A percentile compares a stretch with the other conserved stretches of the same genome.
Evolutionary conservation across 495 filamentous ascomycete species (phyloP).

Genomic region (Xylaria palmicola): DNA sequence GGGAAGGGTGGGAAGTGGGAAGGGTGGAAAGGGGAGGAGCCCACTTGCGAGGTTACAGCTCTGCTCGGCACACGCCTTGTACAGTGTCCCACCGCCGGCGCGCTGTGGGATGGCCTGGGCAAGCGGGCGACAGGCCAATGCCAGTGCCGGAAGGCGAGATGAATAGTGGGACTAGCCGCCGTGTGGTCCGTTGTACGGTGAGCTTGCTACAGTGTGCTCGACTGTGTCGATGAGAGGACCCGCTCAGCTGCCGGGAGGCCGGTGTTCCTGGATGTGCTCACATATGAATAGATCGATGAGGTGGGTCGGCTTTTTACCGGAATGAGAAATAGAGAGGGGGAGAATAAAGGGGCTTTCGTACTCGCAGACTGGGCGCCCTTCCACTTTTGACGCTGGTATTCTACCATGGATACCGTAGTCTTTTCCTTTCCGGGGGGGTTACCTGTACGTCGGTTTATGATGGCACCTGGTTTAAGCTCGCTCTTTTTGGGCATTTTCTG

Average conservation of each 20-base stretch:
- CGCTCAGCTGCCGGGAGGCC: constrained; percentile 1
- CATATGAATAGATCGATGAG: neutral
- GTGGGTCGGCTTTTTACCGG: neutral
- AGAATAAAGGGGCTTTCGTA: constrained; percentile 1
- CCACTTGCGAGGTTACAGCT: neutral
- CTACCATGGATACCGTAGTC: too few relatives aligned
- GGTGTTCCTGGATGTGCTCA: neutral
- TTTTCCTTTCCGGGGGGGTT: too few relatives aligned
- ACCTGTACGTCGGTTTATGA: too few relatives aligned
- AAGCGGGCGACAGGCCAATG: neutral
- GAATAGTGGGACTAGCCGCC: constrained; percentile 1
- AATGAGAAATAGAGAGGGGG: neutral
- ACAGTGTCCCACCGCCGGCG: constrained; percentile 1
- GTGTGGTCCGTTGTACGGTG: neutral
- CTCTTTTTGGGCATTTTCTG: too few relatives aligned
- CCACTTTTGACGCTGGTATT: too few relatives aligned
- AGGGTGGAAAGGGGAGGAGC: constrained; percentile 3
- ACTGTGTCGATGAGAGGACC: neutral
- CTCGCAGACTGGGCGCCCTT: too few relatives aligned
- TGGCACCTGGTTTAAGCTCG: too few relatives aligned
- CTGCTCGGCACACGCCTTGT: neutral
- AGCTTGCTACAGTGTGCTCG: neutral
- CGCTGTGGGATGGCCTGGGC: constrained; percentile 6
- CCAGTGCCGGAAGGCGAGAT: neutral
- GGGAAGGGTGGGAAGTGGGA: neutral